phyloP scores from a whole-genome alignment of 257 asterid genomes.

The Penstemon newberryi region DNA sequence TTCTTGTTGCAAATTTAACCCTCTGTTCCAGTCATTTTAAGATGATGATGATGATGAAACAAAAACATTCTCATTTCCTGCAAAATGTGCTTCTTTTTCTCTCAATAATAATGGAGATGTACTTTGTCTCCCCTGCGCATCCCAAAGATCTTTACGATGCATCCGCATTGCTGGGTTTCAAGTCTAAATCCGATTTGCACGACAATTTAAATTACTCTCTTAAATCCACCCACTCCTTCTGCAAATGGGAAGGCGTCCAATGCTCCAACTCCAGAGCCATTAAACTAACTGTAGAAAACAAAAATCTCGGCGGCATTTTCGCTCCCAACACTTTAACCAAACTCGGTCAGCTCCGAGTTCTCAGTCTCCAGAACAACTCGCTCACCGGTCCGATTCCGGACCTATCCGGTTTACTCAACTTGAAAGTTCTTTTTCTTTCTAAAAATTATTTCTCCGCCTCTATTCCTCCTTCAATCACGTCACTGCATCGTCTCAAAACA shows the following conservation, averaged over 20 bases:
- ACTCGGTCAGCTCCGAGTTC: conserved; percentile 65
- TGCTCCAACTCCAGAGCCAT: conserved; percentile 49
- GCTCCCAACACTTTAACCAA: conserved; percentile 46
- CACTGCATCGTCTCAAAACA: conserved; percentile 75
- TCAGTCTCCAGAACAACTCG: conserved; percentile 75
- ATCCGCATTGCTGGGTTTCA: conserved; percentile 61
- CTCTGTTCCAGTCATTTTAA: not conserved
- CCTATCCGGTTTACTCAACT: conserved; percentile 53
- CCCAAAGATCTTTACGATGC: conserved; percentile 41
- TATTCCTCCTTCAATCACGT: conserved; percentile 60
- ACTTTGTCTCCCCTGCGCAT: conserved; percentile 23
- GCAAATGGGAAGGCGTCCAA: conserved; percentile 69
- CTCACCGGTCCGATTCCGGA: conserved; percentile 84
- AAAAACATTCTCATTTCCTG: conserved; percentile 6
- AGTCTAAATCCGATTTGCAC: conserved; percentile 59
- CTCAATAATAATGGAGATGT: conserved; percentile 8
- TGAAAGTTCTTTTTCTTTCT: conserved; percentile 62
- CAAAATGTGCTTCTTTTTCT: conserved; percentile 23
- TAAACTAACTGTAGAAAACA: conserved; percentile 45
- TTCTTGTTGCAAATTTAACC: not conserved
- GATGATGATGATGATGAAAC: conserved; percentile 25
- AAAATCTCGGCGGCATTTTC: conserved; percentile 57
- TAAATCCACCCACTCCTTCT: conserved; percentile 37
- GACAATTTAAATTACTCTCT: conserved; percentile 40
- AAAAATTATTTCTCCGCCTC: conserved; percentile 61